Evolutionary conservation across 495 filamentous ascomycete genomes (phyloP).

Genomic region (Penicillium soppii): DNA sequence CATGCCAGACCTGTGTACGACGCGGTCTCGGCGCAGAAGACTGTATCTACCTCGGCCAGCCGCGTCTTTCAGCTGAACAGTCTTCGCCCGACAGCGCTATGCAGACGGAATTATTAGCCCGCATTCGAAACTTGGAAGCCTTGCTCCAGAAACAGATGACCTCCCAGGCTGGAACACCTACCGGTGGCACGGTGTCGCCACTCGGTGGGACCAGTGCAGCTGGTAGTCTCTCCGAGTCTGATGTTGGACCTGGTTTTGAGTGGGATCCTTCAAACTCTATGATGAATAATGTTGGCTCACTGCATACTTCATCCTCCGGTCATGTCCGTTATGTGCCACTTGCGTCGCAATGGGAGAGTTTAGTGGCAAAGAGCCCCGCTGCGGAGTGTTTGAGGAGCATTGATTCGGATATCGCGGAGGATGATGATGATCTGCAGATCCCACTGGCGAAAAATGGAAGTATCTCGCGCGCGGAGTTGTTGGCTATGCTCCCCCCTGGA

Average conservation of each 20-base stretch:
- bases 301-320: slow-evolving; percentile 38
- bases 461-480: slow-evolving; percentile 30
- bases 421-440: slow-evolving; percentile 38
- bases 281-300: slow-evolving; percentile 27
- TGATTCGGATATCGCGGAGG: slow-evolving; percentile 35
- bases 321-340: slow-evolving; percentile 43
- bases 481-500: slow-evolving; percentile 37
- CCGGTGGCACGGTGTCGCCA: slow-evolving; percentile 27
- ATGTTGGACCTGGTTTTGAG: slow-evolving; percentile 20
- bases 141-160: slow-evolving; percentile 36
- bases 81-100: slow-evolving; percentile 22
- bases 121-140: slow-evolving; percentile 40
- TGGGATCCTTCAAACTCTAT: slow-evolving; percentile 20
- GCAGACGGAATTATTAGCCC: slow-evolving; percentile 37
- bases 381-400: slow-evolving; percentile 28
- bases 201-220: slow-evolving; percentile 30
- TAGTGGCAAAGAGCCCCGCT: slow-evolving; percentile 26
- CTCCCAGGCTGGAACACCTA: slow-evolving; percentile 19
- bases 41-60: slow-evolving; percentile 43
- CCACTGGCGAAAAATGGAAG: slow-evolving; percentile 29
- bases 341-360: slow-evolving; percentile 36
- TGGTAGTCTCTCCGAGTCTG: slow-evolving; percentile 33
- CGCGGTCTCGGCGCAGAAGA: slow-evolving; percentile 42
- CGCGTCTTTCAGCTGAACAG: slow-evolving; percentile 37
- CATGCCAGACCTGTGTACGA: slow-evolving; percentile 42